Evolutionary conservation across 1,139 yeast genomes (phyloP), one percentile per base, ranked within the genome.

Genomic region (Kodamaea fungicola): DNA sequence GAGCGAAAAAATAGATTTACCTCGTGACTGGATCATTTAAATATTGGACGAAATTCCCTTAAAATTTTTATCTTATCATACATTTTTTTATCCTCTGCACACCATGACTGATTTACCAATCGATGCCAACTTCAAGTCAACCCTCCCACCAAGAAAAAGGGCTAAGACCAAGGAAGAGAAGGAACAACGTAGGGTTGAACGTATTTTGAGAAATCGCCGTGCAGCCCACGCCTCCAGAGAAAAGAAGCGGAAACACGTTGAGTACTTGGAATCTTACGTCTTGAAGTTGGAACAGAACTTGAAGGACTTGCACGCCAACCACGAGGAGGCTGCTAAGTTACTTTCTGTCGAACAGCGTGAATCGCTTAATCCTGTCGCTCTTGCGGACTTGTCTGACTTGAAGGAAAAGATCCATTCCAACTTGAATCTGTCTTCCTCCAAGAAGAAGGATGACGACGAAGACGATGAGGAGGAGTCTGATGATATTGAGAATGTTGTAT

Each of bases 221-320:
- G 97, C 98, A 19, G 98, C 98, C 32, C 97, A 92, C 59, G 96
- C 96, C 34, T 86, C 96, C 24, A 78, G 98, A 48, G 98, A 92
- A 59, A 90, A 90, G 78, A 92, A 92, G 76, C 78, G 97, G 57
- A 80, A 82, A 57, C 96, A 90, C 59, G 84, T 92, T 43, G 96
- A 89, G 61, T 81, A 80, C 48, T 73, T 92, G 50, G 97, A 92
- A 65, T 61, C 71, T 24, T 78, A 79, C 47, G 82, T 79, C 29
- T 56, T 65, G 30, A 65, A 67, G 37, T 60, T 80, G 50, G 83
- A 77, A 48, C 50, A 49, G 30, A 69, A 68, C 53, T 47, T 65
- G 42, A 41, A 46, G 6, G 45, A 42, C 23, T 47, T 62, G 45
- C 50, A 55, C 27, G 40, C 46, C 10, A 62, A 63, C 47, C 59